A percentile compares a stretch with the other conserved stretches of the same genome.
These are phyloP conservation scores for Polyrhizophydium stewartii DNA, from an alignment of 371 early-diverging fungal genomes.

Conservation along the genomic window DNA sequence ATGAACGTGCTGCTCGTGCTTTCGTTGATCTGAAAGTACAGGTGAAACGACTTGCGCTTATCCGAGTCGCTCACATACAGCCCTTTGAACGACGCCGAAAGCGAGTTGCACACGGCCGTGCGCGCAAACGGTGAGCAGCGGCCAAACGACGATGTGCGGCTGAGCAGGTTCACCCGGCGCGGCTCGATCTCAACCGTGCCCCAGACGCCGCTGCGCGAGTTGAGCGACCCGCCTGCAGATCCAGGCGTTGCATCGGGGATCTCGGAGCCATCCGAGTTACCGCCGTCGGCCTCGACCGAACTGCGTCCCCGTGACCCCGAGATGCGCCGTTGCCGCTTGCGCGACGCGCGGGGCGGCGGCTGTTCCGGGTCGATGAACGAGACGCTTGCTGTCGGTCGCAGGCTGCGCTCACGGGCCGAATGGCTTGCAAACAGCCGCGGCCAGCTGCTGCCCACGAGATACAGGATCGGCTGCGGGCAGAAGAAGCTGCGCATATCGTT, in stretches of 20 bases:
- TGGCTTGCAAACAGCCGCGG: neutral
- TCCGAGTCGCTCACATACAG: neutral
- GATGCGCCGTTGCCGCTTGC: too few relatives aligned
- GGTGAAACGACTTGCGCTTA: neutral
- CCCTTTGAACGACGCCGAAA: neutral
- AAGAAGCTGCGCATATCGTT: neutral
- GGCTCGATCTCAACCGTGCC: neutral
- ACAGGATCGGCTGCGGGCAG: neutral
- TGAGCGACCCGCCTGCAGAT: neutral
- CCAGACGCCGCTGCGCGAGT: neutral
- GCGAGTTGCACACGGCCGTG: too few relatives aligned
- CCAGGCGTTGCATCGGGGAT: too few relatives aligned
- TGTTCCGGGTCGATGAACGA: too few relatives aligned
- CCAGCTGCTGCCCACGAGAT: neutral
- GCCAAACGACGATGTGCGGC: neutral
- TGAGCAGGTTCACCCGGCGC: neutral
- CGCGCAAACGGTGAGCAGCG: neutral
- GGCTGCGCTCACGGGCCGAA: too few relatives aligned
- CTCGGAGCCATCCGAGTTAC: too few relatives aligned
- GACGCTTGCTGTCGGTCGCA: too few relatives aligned
- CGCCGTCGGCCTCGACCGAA: too few relatives aligned
- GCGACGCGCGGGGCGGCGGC: too few relatives aligned
- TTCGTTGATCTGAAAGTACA: neutral
- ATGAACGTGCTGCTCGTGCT: neutral
- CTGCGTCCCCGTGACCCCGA: too few relatives aligned